Base-by-base conservation (phyloP, 768 basidiomycete species). In the Lactifluus pinguis region DNA sequence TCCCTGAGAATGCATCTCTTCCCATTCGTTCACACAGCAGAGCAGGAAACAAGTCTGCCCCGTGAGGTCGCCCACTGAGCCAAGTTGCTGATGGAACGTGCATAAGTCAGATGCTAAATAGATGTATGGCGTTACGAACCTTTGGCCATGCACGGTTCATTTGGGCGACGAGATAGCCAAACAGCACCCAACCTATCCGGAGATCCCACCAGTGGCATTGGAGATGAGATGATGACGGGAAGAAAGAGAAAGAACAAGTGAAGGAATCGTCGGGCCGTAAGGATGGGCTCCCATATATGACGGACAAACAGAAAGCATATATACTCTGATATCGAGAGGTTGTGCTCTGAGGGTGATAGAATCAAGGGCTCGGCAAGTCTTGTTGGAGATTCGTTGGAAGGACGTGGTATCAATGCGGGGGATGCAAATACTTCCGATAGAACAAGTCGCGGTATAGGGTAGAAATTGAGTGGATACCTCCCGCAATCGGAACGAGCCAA, bases 51-150 rank as follows among this genome's bases (percentile, higher is more conserved):
- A 99, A 77, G 72, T 99, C 97, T 44, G 87, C 89, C 41, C 97
- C 25, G 83, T 15, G 95, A 94, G 14, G 89, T 97, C 7, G 97
- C 97, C 97, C 97, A 99, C 81, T 99, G 97, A 5, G 93, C 89
- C 25, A 57, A 99, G 81, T 93, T 95, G 70, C 17, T 30, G n/a
- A 49, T 52, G 14, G 36, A 3, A 25, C 48, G 36, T 3, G 36
- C 25, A 25, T 49, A 25, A 55, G 49, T 56, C 32, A 4, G 42
- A 45, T 49, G 3, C 11, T 29, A 29, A 51, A 49, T 17, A 41
- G 30, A n/a, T 13, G 29, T 10, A 4, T 61, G 29, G 38, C 50
- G 47, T 25, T 44, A 67, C 75, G 57, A 68, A 89, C 92, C 83
- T 99, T 25, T 99, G 72, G 91, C 1, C 97, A 97, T 10, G 95